Evolutionary conservation across 1,284 basidiomycete genomes (phyloP).

Genomic region (Flammula alnicola): DNA sequence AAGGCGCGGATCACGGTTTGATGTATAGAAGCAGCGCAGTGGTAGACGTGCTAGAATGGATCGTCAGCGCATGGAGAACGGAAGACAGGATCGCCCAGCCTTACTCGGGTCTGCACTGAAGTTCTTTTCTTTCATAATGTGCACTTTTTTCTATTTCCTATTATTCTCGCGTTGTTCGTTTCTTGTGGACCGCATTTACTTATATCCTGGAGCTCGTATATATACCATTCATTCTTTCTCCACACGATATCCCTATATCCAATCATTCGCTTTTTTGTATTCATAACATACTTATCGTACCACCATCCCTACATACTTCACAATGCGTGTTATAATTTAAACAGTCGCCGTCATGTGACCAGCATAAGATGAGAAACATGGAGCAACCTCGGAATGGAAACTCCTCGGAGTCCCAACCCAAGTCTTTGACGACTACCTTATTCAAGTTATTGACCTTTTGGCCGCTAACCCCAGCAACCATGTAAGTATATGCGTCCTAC

Average conservation of each 20-base stretch:
- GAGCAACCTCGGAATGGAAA: slow-evolving; percentile 23
- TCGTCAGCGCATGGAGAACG: slow-evolving; percentile 62
- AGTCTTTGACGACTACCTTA: background rate
- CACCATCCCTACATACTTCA: slow-evolving; percentile 3
- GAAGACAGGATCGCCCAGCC: slow-evolving; percentile 23
- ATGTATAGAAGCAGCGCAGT: slow-evolving; percentile 92
- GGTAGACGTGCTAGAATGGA: slow-evolving; percentile 82
- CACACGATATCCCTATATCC: slow-evolving; percentile 21
- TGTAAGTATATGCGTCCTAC: background rate
- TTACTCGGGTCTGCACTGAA: slow-evolving; percentile 25
- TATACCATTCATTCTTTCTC: slow-evolving; percentile 23
- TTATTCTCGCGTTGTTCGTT: slow-evolving; percentile 20
- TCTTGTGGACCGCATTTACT: slow-evolving; percentile 5
- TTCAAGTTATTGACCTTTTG: background rate
- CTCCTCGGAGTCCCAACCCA: slow-evolving; percentile 1
- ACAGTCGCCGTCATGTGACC: slow-evolving; percentile 26
- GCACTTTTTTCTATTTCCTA: slow-evolving; percentile 11
- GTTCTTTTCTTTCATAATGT: slow-evolving; percentile 16
- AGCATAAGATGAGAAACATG: slow-evolving; percentile 4
- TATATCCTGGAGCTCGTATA: slow-evolving; percentile 19
- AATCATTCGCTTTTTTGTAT: slow-evolving; percentile 18
- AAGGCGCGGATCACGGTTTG: slow-evolving; percentile 88
- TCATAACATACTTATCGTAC: slow-evolving; percentile 14
- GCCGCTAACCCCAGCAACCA: background rate
- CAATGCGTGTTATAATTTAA: background rate